Evolutionary conservation across 208 protist species (phyloP).

Genomic region (Acanthamoeba triangularis): DNA sequence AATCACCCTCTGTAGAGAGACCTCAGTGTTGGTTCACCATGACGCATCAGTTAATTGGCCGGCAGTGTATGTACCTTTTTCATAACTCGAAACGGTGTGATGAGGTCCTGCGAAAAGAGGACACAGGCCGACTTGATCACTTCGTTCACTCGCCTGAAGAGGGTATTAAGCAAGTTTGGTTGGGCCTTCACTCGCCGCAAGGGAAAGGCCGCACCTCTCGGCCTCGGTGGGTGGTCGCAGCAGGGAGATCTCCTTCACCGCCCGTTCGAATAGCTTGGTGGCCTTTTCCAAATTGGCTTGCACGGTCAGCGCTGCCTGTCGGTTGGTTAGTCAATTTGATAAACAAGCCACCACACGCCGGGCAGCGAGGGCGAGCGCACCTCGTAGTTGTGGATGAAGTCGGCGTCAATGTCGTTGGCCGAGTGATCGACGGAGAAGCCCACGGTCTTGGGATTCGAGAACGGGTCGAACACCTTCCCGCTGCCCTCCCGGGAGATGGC

Average conservation of each 20-base stretch:
- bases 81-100: not conserved
- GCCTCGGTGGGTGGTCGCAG: not conserved
- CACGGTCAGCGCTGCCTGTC: not conserved
- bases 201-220: not conserved
- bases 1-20: not conserved
- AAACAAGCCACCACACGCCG: not conserved
- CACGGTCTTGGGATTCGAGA: constrained; percentile 40
- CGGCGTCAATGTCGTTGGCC: not conserved
- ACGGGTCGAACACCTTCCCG: constrained; percentile 2
- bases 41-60: not conserved
- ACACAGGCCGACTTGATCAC: not conserved
- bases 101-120: constrained; percentile 4
- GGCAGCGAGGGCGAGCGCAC: not conserved
- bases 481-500: not conserved
- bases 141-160: not conserved
- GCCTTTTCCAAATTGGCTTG: constrained; percentile 15
- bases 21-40: not conserved
- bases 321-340: not conserved
- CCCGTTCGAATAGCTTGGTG: constrained; percentile 9
- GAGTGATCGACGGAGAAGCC: not conserved
- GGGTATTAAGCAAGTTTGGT: not conserved
- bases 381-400: constrained; percentile 15
- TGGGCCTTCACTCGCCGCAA: no score
- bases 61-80: not conserved
- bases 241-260: constrained; percentile 14